phyloP scores from a whole-genome alignment of 805 yeast genomes.

The Yamadazyma akitaensis region DNA sequence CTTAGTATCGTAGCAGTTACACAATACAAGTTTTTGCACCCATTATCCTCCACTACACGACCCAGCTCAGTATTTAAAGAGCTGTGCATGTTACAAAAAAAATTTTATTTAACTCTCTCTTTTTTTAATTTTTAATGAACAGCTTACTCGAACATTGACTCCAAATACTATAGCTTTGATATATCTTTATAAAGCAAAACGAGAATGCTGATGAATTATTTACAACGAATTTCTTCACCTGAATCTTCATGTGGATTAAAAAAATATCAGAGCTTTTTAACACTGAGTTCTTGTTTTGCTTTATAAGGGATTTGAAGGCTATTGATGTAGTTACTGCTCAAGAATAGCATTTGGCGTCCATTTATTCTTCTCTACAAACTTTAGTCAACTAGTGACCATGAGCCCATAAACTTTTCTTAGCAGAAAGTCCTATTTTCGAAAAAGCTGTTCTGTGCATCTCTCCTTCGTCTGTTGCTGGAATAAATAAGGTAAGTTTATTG shows the following conservation, averaged over 20 bases:
- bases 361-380: background rate
- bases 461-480: too few relatives aligned
- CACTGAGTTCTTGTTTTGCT: constrained; percentile 44
- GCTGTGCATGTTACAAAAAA: background rate
- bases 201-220: constrained; percentile 30
- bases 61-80: background rate
- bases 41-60: background rate
- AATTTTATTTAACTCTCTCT: background rate
- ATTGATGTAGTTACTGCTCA: background rate
- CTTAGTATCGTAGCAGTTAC: background rate
- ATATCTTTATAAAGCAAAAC: constrained; percentile 4
- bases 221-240: constrained; percentile 68
- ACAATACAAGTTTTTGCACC: background rate
- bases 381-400: too few relatives aligned
- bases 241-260: constrained; percentile 55
- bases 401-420: too few relatives aligned
- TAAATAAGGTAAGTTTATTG: too few relatives aligned
- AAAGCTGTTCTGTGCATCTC: too few relatives aligned
- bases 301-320: constrained; percentile 5
- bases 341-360: background rate
- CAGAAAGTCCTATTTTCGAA: too few relatives aligned
- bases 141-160: background rate
- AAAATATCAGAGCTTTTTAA: constrained; percentile 66
- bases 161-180: constrained; percentile 1
- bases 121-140: background rate